A percentile compares a stretch with the other conserved stretches of the same genome.
These are phyloP conservation scores for Chenopodium album DNA, from an alignment of 148 eudicot species.

Conservation along the genomic window DNA sequence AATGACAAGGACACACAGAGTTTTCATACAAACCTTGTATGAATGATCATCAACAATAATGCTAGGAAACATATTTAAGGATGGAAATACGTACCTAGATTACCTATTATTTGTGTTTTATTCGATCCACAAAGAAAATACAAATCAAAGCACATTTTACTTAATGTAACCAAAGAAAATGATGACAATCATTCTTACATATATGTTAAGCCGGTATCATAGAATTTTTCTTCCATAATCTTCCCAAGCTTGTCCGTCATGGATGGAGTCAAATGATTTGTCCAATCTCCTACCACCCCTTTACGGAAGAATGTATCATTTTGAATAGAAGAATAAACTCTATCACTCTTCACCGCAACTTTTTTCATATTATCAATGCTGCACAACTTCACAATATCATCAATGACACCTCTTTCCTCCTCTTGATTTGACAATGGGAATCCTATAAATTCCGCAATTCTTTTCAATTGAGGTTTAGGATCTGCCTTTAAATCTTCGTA, in stretches of 20 bases:
- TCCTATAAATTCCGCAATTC: constrained; percentile 26
- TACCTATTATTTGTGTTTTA: too few relatives aligned
- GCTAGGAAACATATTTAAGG: too few relatives aligned
- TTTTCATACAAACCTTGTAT: too few relatives aligned
- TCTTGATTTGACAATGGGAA: constrained; percentile 23
- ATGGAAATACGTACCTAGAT: too few relatives aligned
- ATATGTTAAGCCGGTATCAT: constrained; percentile 33
- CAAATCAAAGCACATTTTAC: not conserved
- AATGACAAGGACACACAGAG: too few relatives aligned
- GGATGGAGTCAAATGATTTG: constrained; percentile 13
- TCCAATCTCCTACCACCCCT: constrained; percentile 34
- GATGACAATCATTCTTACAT: not conserved
- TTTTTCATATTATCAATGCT: constrained; percentile 22
- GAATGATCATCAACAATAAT: too few relatives aligned
- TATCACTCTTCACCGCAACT: constrained; percentile 8
- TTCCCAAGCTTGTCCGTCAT: constrained; percentile 37
- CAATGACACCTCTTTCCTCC: constrained; percentile 18
- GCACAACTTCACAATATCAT: constrained; percentile 22
- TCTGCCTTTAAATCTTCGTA: constrained; percentile 30
- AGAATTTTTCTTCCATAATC: constrained; percentile 42
- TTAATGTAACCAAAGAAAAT: not conserved
- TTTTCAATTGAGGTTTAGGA: constrained; percentile 13
- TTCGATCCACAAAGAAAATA: not conserved
- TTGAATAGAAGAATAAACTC: constrained; percentile 16
- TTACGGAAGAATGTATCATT: constrained; percentile 41